phyloP scores from a whole-genome alignment of 257 asterid species.

The Penstemon barbatus region DNA sequence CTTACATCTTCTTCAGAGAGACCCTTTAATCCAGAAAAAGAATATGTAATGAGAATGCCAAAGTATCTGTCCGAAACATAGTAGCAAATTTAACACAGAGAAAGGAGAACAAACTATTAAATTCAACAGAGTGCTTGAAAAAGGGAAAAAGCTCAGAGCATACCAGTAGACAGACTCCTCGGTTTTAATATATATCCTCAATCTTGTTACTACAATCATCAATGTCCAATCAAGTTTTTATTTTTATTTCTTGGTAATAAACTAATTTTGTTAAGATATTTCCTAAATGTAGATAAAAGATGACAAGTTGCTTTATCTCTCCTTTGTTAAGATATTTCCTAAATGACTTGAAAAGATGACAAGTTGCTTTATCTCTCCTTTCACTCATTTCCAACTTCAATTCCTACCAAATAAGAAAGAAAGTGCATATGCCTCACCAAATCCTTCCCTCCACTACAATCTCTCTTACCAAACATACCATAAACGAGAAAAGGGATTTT shows the following conservation, averaged over 20 bases:
- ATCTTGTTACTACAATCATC: constrained; percentile 6
- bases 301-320: neutral
- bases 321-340: neutral
- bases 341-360: too few species aligned
- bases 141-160: neutral
- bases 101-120: neutral
- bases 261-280: too few species aligned
- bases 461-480: neutral
- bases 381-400: neutral
- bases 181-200: neutral
- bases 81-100: constrained; percentile 3
- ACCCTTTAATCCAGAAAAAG: constrained; percentile 57
- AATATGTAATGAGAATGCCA: constrained; percentile 22
- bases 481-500: neutral
- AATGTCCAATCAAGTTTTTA: neutral
- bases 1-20: constrained; percentile 98
- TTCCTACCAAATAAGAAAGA: neutral
- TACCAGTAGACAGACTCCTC: constrained; percentile 11
- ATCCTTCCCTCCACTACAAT: neutral
- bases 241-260: too few species aligned
- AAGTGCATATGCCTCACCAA: neutral
- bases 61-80: neutral
- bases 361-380: neutral
- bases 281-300: too few species aligned
- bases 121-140: too few species aligned